Base-by-base conservation (phyloP, 805 yeast genomes). In the Zygosaccharomyces kombuchaensis region DNA sequence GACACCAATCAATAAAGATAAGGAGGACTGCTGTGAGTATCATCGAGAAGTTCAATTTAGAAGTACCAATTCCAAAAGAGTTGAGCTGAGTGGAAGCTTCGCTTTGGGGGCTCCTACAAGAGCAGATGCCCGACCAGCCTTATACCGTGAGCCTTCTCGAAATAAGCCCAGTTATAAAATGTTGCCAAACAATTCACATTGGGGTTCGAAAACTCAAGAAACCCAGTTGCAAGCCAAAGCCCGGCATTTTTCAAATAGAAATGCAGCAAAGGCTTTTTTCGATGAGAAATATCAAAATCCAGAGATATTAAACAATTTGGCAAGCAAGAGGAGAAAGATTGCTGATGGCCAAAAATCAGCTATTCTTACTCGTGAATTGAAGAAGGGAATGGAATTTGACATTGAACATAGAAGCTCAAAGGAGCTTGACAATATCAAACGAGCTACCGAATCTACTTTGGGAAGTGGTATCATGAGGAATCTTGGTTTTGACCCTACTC, bases 11-110 rank as follows among this genome's bases (percentile, higher is more conserved):
- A 80, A 88, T 57, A 65, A 60, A 16, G 65, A 74, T 7, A 71
- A 70, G 34, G 67, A 77, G 5, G 75, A 73, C 19, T 74, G 78
- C 47, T 90, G 98, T 64, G 80, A 79, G 9, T 87, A 68, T 56
- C 98, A 90, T 58, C 69, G 75, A 13, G 91, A 87, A 50, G 53
- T 72, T 39, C 72, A 77, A 36, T 69, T 79, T 44, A 72, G 75
- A 36, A 71, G 71, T 36, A 64, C 76, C 0, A 75, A 78, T 16
- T 73, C 81, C n/a, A 73, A 77, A 50, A 70, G 98, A 50, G 77
- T 87, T 71, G 98, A 90, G 62, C 70, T 91, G 44, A 85, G 80
- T 62, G 77, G 85, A 12, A 68, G 78, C 48, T 70, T 75, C 48
- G 66, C 80, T 46, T 62, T 78, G 65, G 74, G 80, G 55, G 76